phyloP scores from a whole-genome alignment of 306 rosid genomes.

The Cucumis melo region DNA sequence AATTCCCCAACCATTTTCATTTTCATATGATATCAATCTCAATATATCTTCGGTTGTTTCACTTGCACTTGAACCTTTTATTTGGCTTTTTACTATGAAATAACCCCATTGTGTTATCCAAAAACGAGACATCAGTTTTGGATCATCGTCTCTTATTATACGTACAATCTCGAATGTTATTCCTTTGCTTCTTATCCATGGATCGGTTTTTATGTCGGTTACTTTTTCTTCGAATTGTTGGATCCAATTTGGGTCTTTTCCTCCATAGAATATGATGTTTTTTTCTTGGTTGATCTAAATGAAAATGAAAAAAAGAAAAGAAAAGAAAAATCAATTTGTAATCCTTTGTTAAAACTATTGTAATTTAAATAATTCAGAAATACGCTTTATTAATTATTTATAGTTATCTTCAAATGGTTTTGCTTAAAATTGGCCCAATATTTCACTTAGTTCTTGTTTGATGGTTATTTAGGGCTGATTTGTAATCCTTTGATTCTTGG shows the following conservation, averaged over 20 bases:
- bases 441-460: too few relatives aligned
- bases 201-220: conserved; percentile 18
- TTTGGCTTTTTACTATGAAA: background rate
- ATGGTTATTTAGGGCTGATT: too few relatives aligned
- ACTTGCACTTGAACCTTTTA: background rate
- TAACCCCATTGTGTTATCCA: conserved; percentile 22
- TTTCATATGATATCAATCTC: conserved; percentile 35
- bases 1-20: conserved; percentile 42
- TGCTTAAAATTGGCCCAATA: too few relatives aligned
- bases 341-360: too few relatives aligned
- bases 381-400: too few relatives aligned
- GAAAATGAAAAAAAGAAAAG: background rate
- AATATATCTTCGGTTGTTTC: conserved; percentile 30
- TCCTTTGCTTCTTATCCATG: background rate
- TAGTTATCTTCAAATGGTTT: too few relatives aligned
- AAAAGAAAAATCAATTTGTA: too few relatives aligned
- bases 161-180: conserved; percentile 14
- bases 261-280: conserved; percentile 53
- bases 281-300: conserved; percentile 34
- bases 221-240: conserved; percentile 39
- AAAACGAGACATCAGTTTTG: conserved; percentile 16
- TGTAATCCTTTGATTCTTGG: too few relatives aligned
- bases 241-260: conserved; percentile 48
- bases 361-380: too few relatives aligned
- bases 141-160: conserved; percentile 21